Base-by-base conservation (phyloP, 306 rosid genomes). In the Citrullus colocynthis region DNA sequence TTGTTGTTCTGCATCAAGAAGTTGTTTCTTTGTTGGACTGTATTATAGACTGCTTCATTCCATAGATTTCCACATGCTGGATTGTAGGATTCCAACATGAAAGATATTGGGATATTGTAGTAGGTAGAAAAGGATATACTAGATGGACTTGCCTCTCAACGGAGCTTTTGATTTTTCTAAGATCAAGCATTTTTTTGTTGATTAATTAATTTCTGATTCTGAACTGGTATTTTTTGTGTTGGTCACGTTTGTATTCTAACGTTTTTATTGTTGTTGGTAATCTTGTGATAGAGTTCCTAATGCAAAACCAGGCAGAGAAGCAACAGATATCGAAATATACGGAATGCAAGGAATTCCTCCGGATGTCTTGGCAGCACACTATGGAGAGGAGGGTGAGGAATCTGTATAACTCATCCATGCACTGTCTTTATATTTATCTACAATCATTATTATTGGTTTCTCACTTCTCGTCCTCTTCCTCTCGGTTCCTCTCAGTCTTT, bases 331-430 rank as follows among this genome's bases (percentile, higher is more conserved):
- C 83, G 99, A 96, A 80, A 96, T 96, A 83, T 92, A 96, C 84
- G 99, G 99, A 81, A 96, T 96, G 99, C 99, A 96, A 87, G 99
- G 99, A 86, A 96, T 96, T 78, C 99, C 99, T 17, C 90, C 97
- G 20, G 93, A 92, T 16, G 51, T 89, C 74, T 82, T 96, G 89
- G 96, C 98, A 51, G 96, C 98, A 77, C 99, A 96, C 85, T 96
- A 96, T 54, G 98, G 99, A 49, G 99, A 92, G 44, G 99, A 92
- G 73, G 99, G 99, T 96, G 69, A 82, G 77, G 20, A 58, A 49
- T 72, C 59, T 72, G 15, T 49, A 16, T 72, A 72, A 30, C 57
- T 72, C 15, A 48, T n/a, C 8, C 17, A 11, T 20, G 74, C 32
- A 4, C 20, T 65, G 44, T 70, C 55, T 21, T 70, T 70, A 71